These are phyloP conservation scores for Septoria linicola DNA, from an alignment of 2,329 filamentous ascomycete species.

Conservation along the genomic window DNA sequence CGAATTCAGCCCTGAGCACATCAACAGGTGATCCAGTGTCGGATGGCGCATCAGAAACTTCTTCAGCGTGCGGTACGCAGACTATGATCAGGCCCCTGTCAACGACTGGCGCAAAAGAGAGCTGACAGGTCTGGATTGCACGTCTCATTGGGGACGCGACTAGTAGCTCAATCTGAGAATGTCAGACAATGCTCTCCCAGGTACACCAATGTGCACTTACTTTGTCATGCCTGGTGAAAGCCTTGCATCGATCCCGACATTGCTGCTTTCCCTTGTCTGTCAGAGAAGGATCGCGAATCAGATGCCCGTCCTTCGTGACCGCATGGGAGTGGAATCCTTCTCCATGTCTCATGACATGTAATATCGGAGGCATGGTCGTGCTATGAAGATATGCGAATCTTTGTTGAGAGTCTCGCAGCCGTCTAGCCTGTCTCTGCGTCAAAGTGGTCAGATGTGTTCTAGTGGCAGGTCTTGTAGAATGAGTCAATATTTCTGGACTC, in stretches of 20 bases:
- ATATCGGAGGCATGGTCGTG: slow-evolving; percentile 29
- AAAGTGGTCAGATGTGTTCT: too few species aligned
- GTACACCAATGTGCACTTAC: too few species aligned
- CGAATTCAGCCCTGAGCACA: slow-evolving; percentile 27
- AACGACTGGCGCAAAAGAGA: slow-evolving; percentile 30
- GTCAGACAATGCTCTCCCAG: not conserved
- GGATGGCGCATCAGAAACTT: slow-evolving; percentile 29
- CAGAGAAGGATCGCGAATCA: slow-evolving; percentile 31
- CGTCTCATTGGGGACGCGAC: slow-evolving; percentile 34
- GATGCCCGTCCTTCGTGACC: slow-evolving; percentile 30
- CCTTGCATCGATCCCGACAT: slow-evolving; percentile 26
- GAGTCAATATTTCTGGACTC: too few species aligned
- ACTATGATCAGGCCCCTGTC: slow-evolving; percentile 30
- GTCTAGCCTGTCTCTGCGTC: too few species aligned
- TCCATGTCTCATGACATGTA: slow-evolving; percentile 36
- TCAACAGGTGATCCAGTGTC: slow-evolving; percentile 31
- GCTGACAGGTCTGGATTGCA: slow-evolving; percentile 32
- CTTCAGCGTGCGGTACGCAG: slow-evolving; percentile 33
- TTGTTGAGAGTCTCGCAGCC: too few species aligned
- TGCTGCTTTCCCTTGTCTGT: slow-evolving; percentile 33
- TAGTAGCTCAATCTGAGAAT: slow-evolving; percentile 31
- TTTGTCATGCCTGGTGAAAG: slow-evolving; percentile 30
- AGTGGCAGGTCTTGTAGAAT: too few species aligned
- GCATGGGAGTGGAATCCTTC: slow-evolving; percentile 34
- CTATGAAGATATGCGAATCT: not conserved